Percentiles rank a stretch among this genome's conserved stretches.
Evolutionary conservation across 768 basidiomycete genomes (phyloP).

Genomic region (Daedaleopsis nitida): DNA sequence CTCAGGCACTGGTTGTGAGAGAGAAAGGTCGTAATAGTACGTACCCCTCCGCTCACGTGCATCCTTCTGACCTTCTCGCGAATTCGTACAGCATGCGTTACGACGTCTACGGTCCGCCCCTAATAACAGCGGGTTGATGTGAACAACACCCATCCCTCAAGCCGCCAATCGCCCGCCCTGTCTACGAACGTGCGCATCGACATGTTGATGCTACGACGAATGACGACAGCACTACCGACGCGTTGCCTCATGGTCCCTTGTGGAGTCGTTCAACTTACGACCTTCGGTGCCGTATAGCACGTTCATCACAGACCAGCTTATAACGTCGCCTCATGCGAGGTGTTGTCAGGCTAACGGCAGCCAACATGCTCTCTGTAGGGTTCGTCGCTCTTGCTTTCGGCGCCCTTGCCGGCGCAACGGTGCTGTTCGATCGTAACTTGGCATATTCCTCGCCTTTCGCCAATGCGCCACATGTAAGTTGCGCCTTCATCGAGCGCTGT

Average conservation of each 20-base stretch:
- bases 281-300: neutral
- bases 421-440: slow-evolving; percentile 20
- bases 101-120: neutral
- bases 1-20: neutral
- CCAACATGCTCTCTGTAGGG: slow-evolving; percentile 7
- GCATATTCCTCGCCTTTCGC: slow-evolving; percentile 17
- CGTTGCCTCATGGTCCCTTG: neutral
- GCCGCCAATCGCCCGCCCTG: too few species aligned
- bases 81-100: neutral
- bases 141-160: neutral
- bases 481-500: neutral
- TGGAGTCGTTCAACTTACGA: neutral
- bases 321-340: neutral
- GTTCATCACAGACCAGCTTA: neutral
- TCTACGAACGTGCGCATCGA: slow-evolving; percentile 2
- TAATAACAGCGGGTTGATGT: neutral
- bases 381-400: slow-evolving; percentile 7
- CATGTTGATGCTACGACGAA: too few species aligned
- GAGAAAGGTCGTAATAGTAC: neutral
- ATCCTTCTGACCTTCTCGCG: neutral
- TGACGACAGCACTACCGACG: too few species aligned
- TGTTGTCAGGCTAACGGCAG: neutral
- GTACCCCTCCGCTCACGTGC: neutral
- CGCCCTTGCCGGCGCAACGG: slow-evolving; percentile 15
- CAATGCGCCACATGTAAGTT: slow-evolving; percentile 10